These are phyloP conservation scores for Exsudoporus frostii DNA, from an alignment of 768 basidiomycete species.

Conservation along the genomic window DNA sequence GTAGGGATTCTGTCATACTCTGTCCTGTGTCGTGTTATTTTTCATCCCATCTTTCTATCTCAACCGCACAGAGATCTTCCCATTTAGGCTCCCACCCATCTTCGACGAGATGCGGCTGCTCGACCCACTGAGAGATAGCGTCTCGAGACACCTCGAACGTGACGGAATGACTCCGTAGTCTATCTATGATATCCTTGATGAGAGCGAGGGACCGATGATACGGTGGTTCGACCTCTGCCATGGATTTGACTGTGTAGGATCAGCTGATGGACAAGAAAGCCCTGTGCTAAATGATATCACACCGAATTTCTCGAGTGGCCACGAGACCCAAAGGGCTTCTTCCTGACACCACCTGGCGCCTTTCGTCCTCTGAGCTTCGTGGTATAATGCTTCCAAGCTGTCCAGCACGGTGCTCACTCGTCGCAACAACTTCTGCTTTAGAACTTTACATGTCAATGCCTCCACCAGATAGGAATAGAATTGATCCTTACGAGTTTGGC, in stretches of 20 bases:
- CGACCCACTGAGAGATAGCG: slow-evolving; percentile 62
- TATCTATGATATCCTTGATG: slow-evolving; percentile 54
- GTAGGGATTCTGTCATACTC: slow-evolving; percentile 30
- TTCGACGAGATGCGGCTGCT: slow-evolving; percentile 65
- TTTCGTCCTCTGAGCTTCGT: slow-evolving; percentile 68
- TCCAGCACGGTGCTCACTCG: slow-evolving; percentile 65
- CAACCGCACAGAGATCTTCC: slow-evolving; percentile 77
- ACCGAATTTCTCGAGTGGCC: slow-evolving; percentile 82
- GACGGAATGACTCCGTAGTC: slow-evolving; percentile 59
- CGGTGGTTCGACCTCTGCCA: slow-evolving; percentile 54
- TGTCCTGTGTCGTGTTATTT: slow-evolving; percentile 22
- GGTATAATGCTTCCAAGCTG: slow-evolving; percentile 56
- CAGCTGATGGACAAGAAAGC: not conserved
- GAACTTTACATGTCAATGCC: not conserved
- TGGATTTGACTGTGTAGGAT: slow-evolving; percentile 45
- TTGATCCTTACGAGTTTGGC: slow-evolving; percentile 57
- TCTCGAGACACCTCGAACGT: slow-evolving; percentile 69
- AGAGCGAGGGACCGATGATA: slow-evolving; percentile 66
- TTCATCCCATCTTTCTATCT: slow-evolving; percentile 68
- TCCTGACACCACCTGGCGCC: slow-evolving; percentile 68
- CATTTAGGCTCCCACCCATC: slow-evolving; percentile 67
- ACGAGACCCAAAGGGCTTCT: slow-evolving; percentile 79
- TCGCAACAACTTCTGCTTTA: slow-evolving; percentile 67
- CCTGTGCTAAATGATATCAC: slow-evolving; percentile 10
- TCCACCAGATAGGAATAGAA: not conserved